phyloP scores from a whole-genome alignment of 352 stramenopile genomes.

The Globisporangium radiosum region DNA sequence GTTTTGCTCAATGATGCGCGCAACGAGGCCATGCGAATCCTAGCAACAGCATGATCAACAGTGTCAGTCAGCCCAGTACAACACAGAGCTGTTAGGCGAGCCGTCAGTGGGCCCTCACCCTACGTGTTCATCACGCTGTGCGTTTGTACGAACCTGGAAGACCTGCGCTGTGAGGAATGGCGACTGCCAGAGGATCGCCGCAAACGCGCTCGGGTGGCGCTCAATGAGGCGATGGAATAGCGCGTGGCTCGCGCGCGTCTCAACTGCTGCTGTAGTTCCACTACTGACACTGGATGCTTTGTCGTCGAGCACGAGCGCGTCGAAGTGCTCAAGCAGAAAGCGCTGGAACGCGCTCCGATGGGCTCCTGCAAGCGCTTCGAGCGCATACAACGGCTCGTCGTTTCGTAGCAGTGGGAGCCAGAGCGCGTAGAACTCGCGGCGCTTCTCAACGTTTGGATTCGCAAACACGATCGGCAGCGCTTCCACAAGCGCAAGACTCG shows the following conservation, averaged over 20 bases:
- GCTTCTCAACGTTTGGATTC: conserved; percentile 11
- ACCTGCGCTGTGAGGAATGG: conserved; percentile 58
- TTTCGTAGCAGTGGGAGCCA: conserved; percentile 23
- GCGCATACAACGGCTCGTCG: conserved; percentile 18
- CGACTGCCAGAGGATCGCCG: conserved; percentile 46
- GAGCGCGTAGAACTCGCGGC: conserved; percentile 28
- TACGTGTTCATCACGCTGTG: background rate
- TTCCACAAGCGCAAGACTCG: conserved; percentile 22
- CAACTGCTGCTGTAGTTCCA: background rate
- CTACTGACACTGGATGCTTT: background rate
- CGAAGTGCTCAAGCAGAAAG: conserved; percentile 42
- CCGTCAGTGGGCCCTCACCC: background rate
- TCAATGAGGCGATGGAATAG: conserved; percentile 65
- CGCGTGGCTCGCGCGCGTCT: background rate
- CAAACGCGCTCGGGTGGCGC: conserved; percentile 41
- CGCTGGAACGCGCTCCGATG: conserved; percentile 27
- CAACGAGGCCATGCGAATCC: conserved; percentile 50
- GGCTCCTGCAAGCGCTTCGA: conserved; percentile 21
- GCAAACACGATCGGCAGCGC: conserved; percentile 32
- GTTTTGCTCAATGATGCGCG: conserved; percentile 68
- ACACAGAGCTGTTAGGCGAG: too few species aligned
- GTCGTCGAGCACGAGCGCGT: conserved; percentile 44
- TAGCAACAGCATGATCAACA: conserved; percentile 7
- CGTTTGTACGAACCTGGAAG: conserved; percentile 40
- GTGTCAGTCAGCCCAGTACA: too few species aligned